Percentiles rank a stretch among this genome's conserved stretches.
phyloP scores from a whole-genome alignment of 371 early-diverging fungal genomes.

The Syncephalastrum racemosum region DNA sequence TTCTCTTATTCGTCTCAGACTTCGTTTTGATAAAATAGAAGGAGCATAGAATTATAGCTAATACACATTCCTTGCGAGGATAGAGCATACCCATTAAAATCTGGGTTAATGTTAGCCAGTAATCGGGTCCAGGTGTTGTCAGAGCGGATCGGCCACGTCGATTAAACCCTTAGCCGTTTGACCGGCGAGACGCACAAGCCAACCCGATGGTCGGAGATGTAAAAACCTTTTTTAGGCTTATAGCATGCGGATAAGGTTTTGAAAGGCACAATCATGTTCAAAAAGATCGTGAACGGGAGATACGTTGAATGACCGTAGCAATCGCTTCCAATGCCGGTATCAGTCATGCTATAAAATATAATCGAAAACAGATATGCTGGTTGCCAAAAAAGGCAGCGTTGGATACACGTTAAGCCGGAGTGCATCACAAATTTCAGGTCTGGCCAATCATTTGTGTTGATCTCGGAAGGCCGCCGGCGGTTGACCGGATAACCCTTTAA shows the following conservation, averaged over 20 bases:
- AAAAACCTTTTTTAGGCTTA: neutral
- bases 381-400: too few species aligned
- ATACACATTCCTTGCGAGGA: too few species aligned
- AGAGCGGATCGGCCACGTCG: neutral
- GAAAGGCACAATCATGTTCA: neutral
- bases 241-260: too few species aligned
- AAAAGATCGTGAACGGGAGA: neutral
- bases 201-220: neutral
- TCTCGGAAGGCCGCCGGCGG: constrained; percentile 6
- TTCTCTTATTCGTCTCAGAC: too few species aligned
- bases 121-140: too few species aligned
- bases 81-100: too few species aligned
- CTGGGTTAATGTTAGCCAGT: too few species aligned
- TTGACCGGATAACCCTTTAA: constrained; percentile 14
- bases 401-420: too few species aligned
- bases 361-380: too few species aligned
- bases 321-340: neutral
- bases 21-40: too few species aligned
- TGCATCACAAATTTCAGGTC: too few species aligned
- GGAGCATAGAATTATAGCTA: too few species aligned
- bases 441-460: neutral
- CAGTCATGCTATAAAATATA: neutral
- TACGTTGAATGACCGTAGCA: neutral
- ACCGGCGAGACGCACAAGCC: constrained; percentile 3
- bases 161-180: constrained; percentile 14